Evolutionary conservation across 495 filamentous ascomycete species (phyloP).

Genomic region (Hypomontagnella monticulosa): DNA sequence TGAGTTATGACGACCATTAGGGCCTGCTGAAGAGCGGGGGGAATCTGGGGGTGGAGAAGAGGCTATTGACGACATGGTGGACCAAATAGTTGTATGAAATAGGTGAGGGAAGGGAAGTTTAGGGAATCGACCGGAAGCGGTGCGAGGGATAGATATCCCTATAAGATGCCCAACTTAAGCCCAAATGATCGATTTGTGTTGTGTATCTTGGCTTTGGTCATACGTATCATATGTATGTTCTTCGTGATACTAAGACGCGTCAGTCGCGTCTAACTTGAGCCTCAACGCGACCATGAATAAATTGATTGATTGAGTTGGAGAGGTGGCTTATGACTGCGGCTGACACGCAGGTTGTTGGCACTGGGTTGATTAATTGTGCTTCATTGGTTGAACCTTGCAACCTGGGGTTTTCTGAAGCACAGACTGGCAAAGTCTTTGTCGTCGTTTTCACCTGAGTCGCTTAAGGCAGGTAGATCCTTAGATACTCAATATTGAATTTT

Average conservation of each 20-base stretch:
- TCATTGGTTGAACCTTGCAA: too few relatives aligned
- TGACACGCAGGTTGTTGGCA: too few relatives aligned
- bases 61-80: constrained; percentile 42
- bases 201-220: not conserved
- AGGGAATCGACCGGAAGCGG: not conserved
- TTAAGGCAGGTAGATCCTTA: too few relatives aligned
- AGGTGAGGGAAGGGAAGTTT: not conserved
- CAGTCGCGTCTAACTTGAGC: constrained; percentile 17
- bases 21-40: constrained; percentile 19
- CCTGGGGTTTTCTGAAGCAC: too few relatives aligned
- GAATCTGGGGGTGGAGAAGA: constrained; percentile 32
- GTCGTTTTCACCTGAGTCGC: too few relatives aligned
- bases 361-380: too few relatives aligned
- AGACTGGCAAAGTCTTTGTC: too few relatives aligned
- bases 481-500: too few relatives aligned
- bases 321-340: too few relatives aligned
- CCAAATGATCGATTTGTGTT: not conserved
- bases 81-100: not conserved
- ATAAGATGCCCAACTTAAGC: not conserved
- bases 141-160: not conserved
- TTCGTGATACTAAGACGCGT: constrained; percentile 24
- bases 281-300: constrained; percentile 27
- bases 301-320: constrained; percentile 12
- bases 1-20: constrained; percentile 31
- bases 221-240: not conserved